Evolutionary conservation across 768 basidiomycete genomes (phyloP).

Genomic region (Panaeolus cyanescens): DNA sequence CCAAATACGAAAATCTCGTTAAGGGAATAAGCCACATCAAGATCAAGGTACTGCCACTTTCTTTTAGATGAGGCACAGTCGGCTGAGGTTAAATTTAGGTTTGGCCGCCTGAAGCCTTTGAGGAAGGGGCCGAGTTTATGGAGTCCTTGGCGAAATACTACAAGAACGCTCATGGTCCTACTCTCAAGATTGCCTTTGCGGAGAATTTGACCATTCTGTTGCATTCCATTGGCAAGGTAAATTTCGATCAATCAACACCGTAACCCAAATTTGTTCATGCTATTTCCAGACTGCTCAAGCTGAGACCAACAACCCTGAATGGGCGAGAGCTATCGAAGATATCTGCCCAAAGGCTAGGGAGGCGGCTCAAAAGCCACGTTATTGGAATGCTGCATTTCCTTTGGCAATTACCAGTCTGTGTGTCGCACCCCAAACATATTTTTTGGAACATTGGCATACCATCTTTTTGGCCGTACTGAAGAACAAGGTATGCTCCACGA

Average conservation of each 20-base stretch:
- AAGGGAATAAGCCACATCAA: slow-evolving; percentile 80
- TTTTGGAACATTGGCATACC: slow-evolving; percentile 77
- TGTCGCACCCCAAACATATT: slow-evolving; percentile 84
- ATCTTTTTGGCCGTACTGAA: slow-evolving; percentile 75
- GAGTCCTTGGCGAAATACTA: slow-evolving; percentile 83
- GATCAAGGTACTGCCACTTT: slow-evolving; percentile 60
- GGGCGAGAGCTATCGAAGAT: slow-evolving; percentile 88
- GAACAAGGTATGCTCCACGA: slow-evolving; percentile 89
- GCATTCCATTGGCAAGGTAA: slow-evolving; percentile 87
- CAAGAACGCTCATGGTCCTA: slow-evolving; percentile 78
- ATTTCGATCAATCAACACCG: slow-evolving; percentile 6
- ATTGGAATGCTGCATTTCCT: slow-evolving; percentile 88
- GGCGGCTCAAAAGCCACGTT: slow-evolving; percentile 86
- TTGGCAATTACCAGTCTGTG: slow-evolving; percentile 82
- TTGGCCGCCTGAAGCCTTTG: slow-evolving; percentile 92
- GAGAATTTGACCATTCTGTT: slow-evolving; percentile 76
- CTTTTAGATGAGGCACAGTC: not conserved
- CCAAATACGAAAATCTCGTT: slow-evolving; percentile 83
- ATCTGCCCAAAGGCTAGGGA: slow-evolving; percentile 83
- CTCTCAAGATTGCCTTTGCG: slow-evolving; percentile 83
- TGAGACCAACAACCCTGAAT: slow-evolving; percentile 93
- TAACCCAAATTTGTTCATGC: not conserved
- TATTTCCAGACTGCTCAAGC: slow-evolving; percentile 81
- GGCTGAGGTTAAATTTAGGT: slow-evolving; percentile 49
- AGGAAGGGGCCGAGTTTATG: slow-evolving; percentile 91